Evolutionary conservation across 176 grass and related monocot species (phyloP), one percentile per base, ranked within the genome.

Genomic region (Carex parvula): DNA sequence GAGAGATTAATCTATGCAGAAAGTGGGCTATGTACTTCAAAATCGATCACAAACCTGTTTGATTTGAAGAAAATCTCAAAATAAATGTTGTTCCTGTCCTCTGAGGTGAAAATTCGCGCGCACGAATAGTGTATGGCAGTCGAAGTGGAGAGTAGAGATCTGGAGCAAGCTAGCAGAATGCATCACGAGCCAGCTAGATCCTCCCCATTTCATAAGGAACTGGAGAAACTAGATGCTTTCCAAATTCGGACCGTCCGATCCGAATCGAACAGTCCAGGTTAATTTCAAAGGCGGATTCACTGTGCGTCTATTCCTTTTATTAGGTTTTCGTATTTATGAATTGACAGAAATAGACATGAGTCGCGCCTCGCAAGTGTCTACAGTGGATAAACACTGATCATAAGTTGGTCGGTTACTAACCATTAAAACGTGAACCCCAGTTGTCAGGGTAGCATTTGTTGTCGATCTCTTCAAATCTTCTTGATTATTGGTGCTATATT

Each of bases 31-130:
- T 41, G 37, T 22, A 17, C 59, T 64, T 2, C 33, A 81, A 81
- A 81, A 81, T 81, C 59, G 60, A 81, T 62, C 59, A 44, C 79
- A 44, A 81, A 81, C 79, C 79, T 64, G 5, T 62, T 18, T 11
- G 18, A 73, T 42, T 62, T 7, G 29, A 61, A 29, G 15, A 65
- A 81, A 44, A 64, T 81, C 30, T n/a, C 3, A 61, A 24, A 41
- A 53, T 64, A 68, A 82, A 82, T 82, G 41, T 48, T 13, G 29
- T 17, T 68, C 37, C 21, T 53, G 4, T 63, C 13, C 13, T 58
- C 54, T 41, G 26, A n/a, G 55, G 12, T 41, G 56, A 22, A 80
- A 81, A 42, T 64, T 48, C 56, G 60, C 54, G 18, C 30, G 58
- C 32, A 81, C 1, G 5, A 63, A 63, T 4, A 60, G 58, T 62